Base-by-base conservation (phyloP, 148 eudicot genomes). In the Pharnaceum exiguum region DNA sequence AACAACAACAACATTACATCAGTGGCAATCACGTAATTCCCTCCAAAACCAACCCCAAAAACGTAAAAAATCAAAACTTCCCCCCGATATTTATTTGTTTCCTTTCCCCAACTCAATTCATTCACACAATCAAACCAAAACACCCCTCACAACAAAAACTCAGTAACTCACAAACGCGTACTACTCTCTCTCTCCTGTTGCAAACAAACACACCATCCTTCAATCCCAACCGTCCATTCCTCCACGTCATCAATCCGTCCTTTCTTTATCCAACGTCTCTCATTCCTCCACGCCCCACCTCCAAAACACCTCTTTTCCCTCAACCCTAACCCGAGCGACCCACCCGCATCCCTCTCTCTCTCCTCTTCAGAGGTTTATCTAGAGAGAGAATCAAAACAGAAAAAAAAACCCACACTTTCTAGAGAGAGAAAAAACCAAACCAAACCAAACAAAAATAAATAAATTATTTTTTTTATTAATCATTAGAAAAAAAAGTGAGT, bases 161-260 rank as follows among this genome's bases (percentile, higher is more conserved):
- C n/a, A n/a, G n/a, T n/a, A n/a, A n/a, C n/a, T n/a, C n/a, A n/a
- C n/a, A n/a, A n/a, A n/a, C n/a, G n/a, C n/a, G n/a, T n/a, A n/a
- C n/a, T n/a, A n/a, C n/a, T 25, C 3, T 13, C 57, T 12, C 17
- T 16, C 31, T 28, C 50, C 46, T 48, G 23, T 7, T 28, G 28
- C 63, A 66, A 88, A 84, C 76, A 84, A 88, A 78, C 89, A 88
- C 96, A 85, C 58, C 60, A 46, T 28, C 42, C 3, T 2, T 42
- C 11, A 59, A 88, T 85, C 89, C n/a, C 10, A 3, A 38, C 83
- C 94, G 52, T 67, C 47, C 33, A 74, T 67, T 38, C 7, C 9
- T 59, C 93, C 94, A 89, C 78, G 69, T 89, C 89, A 80, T 17
- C 80, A 16, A 85, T 89, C 89, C 85, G 11, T 38, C 8, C 28